These are phyloP conservation scores for Xylaria sp. DNA, from an alignment of 2,329 filamentous ascomycete species.

Conservation along the genomic window DNA sequence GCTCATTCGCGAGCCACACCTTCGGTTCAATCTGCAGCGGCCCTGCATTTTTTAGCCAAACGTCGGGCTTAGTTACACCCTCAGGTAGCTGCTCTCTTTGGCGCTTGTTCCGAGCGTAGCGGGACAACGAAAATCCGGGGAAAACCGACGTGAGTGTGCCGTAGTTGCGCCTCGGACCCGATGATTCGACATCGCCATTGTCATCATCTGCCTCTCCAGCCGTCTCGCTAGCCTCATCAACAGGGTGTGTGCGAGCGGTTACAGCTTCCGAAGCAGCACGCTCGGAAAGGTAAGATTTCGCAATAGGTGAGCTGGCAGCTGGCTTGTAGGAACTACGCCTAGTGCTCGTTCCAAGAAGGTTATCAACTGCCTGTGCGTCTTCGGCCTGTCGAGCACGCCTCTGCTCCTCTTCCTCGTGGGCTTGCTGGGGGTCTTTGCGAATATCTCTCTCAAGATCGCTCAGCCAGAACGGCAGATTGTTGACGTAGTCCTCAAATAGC, in stretches of 20 bases:
- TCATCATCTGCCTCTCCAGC: conserved; percentile 35
- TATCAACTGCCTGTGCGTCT: conserved; percentile 88
- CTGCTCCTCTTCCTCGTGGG: conserved; percentile 91
- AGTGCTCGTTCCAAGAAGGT: conserved; percentile 68
- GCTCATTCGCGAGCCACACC: conserved; percentile 98
- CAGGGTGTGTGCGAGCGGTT: conserved; percentile 34
- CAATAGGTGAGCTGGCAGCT: conserved; percentile 68
- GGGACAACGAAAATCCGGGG: conserved; percentile 80
- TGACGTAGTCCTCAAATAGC: conserved; percentile 94
- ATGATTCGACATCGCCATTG: conserved; percentile 43
- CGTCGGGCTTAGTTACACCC: conserved; percentile 82
- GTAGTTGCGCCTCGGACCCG: conserved; percentile 47
- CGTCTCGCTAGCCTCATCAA: conserved; percentile 33
- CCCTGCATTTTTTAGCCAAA: conserved; percentile 94
- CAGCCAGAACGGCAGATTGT: conserved; percentile 95
- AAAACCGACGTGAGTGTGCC: conserved; percentile 73
- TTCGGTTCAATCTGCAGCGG: conserved; percentile 94
- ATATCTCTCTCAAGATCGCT: conserved; percentile 92
- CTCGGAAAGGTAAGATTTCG: conserved; percentile 67
- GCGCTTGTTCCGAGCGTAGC: conserved; percentile 68
- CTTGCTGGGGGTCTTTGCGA: conserved; percentile 85
- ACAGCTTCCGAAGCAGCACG: conserved; percentile 55
- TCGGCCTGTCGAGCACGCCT: conserved; percentile 80
- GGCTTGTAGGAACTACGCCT: conserved; percentile 62
- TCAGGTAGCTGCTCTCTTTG: conserved; percentile 70